These are phyloP conservation scores for Endotrypanum monterogeii DNA, from an alignment of 208 protist species.

Conservation along the genomic window DNA sequence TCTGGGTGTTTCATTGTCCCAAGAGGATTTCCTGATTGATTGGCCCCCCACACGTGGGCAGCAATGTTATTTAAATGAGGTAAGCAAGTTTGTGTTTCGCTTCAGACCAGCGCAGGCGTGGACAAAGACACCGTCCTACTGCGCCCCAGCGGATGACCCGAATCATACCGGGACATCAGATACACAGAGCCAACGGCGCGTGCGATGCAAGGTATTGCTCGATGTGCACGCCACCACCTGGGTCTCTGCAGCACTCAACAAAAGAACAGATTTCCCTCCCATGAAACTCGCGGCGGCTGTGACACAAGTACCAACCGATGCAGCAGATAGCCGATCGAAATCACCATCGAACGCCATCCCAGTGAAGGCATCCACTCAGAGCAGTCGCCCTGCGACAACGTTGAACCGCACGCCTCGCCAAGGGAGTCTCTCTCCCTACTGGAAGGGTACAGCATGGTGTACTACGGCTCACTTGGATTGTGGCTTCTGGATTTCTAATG, in stretches of 20 bases:
- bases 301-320: slow-evolving; percentile 1
- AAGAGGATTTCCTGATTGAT: slow-evolving; percentile 2
- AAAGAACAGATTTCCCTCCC: background rate
- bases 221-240: slow-evolving; percentile 15
- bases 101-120: slow-evolving; percentile 12
- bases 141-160: slow-evolving; percentile 8
- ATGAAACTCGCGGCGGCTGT: slow-evolving; percentile 17
- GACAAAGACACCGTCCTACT: slow-evolving; percentile 12
- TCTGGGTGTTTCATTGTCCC: background rate
- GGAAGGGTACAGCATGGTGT: slow-evolving; percentile 12
- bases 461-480: slow-evolving; percentile 5
- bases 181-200: slow-evolving; percentile 1
- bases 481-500: slow-evolving; percentile 13
- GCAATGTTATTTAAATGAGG: slow-evolving; percentile 17
- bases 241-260: slow-evolving; percentile 2
- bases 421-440: background rate
- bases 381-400: background rate
- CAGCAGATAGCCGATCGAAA: background rate
- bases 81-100: slow-evolving; percentile 6
- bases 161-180: background rate
- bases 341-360: background rate
- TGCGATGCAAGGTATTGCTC: slow-evolving; percentile 24
- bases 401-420: background rate
- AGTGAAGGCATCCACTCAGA: background rate
- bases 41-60: slow-evolving; percentile 9